Evolutionary conservation across 2,329 filamentous ascomycete genomes (phyloP).

Genomic region (Colletotrichum aenigma): DNA sequence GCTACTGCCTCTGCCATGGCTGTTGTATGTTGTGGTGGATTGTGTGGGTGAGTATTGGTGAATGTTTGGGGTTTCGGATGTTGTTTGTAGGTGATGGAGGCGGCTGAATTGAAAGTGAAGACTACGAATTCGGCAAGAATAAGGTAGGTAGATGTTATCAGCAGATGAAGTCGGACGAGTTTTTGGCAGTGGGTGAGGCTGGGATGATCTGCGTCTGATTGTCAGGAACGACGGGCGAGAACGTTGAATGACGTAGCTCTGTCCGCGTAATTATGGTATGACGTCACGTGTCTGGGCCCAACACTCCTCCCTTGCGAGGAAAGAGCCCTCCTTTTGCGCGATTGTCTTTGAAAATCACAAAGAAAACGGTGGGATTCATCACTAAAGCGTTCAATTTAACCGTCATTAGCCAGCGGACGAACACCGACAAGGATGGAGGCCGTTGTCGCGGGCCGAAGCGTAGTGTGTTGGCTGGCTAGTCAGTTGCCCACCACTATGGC

Average conservation of each 20-base stretch:
- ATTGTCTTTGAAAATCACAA: neutral
- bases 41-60: neutral
- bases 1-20: slow-evolving; percentile 43
- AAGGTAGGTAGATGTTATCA: neutral
- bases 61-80: neutral
- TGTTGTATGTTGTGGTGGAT: neutral
- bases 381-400: neutral
- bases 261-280: neutral
- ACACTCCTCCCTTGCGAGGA: neutral
- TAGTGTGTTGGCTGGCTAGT: neutral
- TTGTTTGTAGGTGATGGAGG: neutral
- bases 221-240: neutral
- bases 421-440: neutral
- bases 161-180: neutral
- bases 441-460: neutral
- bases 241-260: slow-evolving; percentile 17
- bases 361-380: neutral
- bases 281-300: slow-evolving; percentile 9
- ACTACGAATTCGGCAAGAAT: neutral
- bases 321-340: neutral
- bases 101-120: neutral
- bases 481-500: neutral
- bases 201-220: neutral
- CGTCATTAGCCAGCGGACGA: neutral
- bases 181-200: neutral